A percentile compares a stretch with the other conserved stretches of the same genome.
These are phyloP conservation scores for Stellera chamaejasme DNA, from an alignment of 345 rosid genomes.

Conservation along the genomic window DNA sequence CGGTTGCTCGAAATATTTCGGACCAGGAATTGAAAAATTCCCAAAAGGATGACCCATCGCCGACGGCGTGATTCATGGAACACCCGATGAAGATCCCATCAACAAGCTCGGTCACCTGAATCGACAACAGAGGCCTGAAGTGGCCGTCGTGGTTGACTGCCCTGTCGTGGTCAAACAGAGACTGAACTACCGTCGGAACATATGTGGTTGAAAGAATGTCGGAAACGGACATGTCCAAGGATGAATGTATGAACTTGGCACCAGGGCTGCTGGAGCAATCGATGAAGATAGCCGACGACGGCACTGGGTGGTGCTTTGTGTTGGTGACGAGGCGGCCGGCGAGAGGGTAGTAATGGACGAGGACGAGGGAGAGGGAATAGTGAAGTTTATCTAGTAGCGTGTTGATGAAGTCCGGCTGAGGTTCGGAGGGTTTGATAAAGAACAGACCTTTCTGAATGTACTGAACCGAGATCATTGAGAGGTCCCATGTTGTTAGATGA, in stretches of 20 bases:
- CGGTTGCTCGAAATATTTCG: slow-evolving; percentile 44
- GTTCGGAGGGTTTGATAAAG: slow-evolving; percentile 38
- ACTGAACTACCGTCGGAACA: slow-evolving; percentile 47
- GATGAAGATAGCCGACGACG: slow-evolving; percentile 37
- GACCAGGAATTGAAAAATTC: slow-evolving; percentile 60
- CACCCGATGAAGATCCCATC: slow-evolving; percentile 68
- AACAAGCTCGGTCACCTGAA: slow-evolving; percentile 52
- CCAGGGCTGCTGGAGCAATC: slow-evolving; percentile 49
- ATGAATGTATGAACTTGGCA: slow-evolving; percentile 39
- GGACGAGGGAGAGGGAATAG: slow-evolving; percentile 51
- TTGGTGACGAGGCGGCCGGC: slow-evolving; percentile 53
- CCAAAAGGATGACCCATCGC: slow-evolving; percentile 67
- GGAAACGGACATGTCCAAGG: slow-evolving; percentile 24
- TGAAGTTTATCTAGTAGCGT: slow-evolving; percentile 32
- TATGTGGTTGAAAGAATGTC: slow-evolving; percentile 44
- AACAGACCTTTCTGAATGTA: slow-evolving; percentile 66
- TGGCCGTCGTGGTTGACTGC: slow-evolving; percentile 60
- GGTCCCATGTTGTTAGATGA: slow-evolving; percentile 65
- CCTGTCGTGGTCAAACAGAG: slow-evolving; percentile 59
- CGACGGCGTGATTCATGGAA: slow-evolving; percentile 55
- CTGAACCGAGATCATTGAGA: slow-evolving; percentile 50
- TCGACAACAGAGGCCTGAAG: slow-evolving; percentile 34
- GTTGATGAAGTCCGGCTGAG: slow-evolving; percentile 19
- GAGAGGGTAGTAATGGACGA: slow-evolving; percentile 64
- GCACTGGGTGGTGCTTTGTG: slow-evolving; percentile 15